Conservation (phyloP, 257 asterid species). For the Thymus quinquecostatus region DNA sequence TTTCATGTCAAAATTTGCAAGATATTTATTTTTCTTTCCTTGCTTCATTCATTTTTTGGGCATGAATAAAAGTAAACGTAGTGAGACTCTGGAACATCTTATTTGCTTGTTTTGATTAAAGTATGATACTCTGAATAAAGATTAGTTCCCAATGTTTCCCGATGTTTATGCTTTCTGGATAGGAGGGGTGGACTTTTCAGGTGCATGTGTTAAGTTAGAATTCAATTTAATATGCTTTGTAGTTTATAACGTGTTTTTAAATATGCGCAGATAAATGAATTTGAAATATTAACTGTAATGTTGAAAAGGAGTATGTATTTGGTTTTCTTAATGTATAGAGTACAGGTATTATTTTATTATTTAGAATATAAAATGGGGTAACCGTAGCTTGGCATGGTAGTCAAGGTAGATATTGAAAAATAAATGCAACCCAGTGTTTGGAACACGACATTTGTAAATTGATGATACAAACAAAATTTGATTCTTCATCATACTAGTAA, state of each 20-base stretch:
- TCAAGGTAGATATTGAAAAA: background rate
- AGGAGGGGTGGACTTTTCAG: constrained; percentile 1
- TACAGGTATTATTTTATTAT: no score
- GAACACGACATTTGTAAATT: background rate
- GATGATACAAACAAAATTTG: background rate
- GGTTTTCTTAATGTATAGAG: background rate
- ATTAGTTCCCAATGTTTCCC: background rate
- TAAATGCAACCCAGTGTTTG: background rate
- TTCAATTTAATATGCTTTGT: background rate
- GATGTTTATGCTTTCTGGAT: background rate
- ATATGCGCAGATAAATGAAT: background rate
- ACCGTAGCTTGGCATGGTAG: background rate
- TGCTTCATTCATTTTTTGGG: background rate
- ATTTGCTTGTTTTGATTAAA: background rate
- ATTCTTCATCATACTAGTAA: background rate
- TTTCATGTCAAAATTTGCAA: constrained; percentile 12
- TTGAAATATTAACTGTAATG: background rate
- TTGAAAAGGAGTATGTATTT: background rate
- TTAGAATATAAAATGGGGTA: background rate
- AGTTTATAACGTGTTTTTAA: background rate
- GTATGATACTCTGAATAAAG: constrained; percentile 2
- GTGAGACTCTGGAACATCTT: constrained; percentile 1
- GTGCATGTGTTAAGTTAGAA: background rate
- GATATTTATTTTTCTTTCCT: constrained; percentile 6
- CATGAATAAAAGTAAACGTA: background rate